Evolutionary conservation across 2,329 filamentous ascomycete genomes (phyloP).

Genomic region (Aspergillus terreus): DNA sequence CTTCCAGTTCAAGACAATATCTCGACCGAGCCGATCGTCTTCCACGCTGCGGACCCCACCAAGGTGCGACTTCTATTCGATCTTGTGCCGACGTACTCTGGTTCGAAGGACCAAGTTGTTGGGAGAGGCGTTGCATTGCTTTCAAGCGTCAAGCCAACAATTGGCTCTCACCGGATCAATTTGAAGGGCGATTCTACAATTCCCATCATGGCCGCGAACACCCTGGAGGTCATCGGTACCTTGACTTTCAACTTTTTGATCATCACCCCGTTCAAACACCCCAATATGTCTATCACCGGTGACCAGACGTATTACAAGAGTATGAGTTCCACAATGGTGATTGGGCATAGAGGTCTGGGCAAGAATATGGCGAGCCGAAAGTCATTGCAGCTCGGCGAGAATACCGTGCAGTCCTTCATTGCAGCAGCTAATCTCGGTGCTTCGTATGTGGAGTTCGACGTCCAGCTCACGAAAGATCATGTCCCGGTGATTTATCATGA

Average conservation of each 20-base stretch:
- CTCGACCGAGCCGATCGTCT: constrained; percentile 87
- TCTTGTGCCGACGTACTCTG: constrained; percentile 91
- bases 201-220: constrained; percentile 78
- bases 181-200: constrained; percentile 90
- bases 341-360: constrained; percentile 71
- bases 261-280: constrained; percentile 90
- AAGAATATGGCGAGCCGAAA: constrained; percentile 83
- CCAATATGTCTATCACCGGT: constrained; percentile 87
- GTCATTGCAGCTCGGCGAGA: constrained; percentile 91
- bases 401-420: constrained; percentile 93
- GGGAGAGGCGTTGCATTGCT: constrained; percentile 85
- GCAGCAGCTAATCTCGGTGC: constrained; percentile 89
- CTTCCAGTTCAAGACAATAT: constrained; percentile 92
- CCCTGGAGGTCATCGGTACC: constrained; percentile 83
- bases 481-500: constrained; percentile 98
- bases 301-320: constrained; percentile 97
- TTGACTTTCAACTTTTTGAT: constrained; percentile 97
- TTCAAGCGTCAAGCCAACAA: constrained; percentile 75
- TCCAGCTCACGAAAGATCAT: constrained; percentile 97
- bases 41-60: constrained; percentile 70
- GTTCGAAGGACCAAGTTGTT: constrained; percentile 73
- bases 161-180: constrained; percentile 84
- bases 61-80: constrained; percentile 92
- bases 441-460: constrained; percentile 71
- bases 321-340: constrained; percentile 79